Base-by-base conservation (phyloP, 768 basidiomycete genomes). In the Mycena polygramma region DNA sequence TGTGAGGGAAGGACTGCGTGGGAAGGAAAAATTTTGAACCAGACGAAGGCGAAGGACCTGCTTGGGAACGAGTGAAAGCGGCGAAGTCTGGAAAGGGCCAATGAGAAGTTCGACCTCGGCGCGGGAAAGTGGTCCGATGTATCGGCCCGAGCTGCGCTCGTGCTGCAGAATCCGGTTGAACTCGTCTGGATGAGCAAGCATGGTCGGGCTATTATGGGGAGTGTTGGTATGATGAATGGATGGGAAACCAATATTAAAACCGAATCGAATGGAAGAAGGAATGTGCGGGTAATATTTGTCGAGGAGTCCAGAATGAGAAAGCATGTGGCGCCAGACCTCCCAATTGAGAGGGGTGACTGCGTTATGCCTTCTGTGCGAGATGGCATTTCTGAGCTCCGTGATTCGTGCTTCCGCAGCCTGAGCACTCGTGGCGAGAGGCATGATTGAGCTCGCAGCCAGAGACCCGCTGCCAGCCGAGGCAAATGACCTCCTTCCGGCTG, bases 51-150 rank as follows among this genome's bases (percentile, higher is more conserved):
- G 45, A 62, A 24, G 75, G 7, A 75, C 68, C 0, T 74, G 61
- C 36, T 83, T 81, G 0, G 78, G 78, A 11, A 53, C 39, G 78
- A 81, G 48, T 0, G 60, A 75, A 0, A 81, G 68, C 0, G 80
- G 81, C 2, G 76, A 81, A 0, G 78, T 69, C 26, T 81, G 80
- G 45, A 81, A 82, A 0, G 74, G 77, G 1, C 81, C 79, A 9
- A 82, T 48, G 13, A 65, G 10, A 0, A 11, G 0, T 43, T 79
- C 77, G 0, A 79, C 20, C 1, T 71, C 59, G 0, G 7, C n/a
- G 2, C 19, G 57, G 7, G 71, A 37, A 14, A 76, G 45, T 0
- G 75, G 78, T 0, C 79, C 77, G 4, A 79, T 39, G 10, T 75
- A 78, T 0, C 69, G 54, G 0, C 75, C 71, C 7, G 37, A 57